Evolutionary conservation across 176 grass and related monocot genomes (phyloP).

Genomic region (Tillandsia leiboldiana): DNA sequence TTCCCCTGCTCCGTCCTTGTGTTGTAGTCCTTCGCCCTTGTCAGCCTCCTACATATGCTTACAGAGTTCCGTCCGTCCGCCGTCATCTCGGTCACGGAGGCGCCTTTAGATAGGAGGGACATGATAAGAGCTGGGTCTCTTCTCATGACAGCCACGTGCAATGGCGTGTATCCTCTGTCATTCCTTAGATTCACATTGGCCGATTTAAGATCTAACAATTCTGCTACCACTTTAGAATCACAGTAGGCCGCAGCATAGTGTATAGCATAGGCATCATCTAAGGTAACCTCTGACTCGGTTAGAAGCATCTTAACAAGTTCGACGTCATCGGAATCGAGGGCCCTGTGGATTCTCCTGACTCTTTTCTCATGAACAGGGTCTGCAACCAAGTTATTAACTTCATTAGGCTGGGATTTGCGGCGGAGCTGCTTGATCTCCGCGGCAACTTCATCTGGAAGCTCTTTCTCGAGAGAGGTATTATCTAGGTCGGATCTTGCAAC

Average conservation of each 20-base stretch:
- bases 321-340: constrained; percentile 91
- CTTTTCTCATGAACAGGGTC: constrained; percentile 70
- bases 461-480: constrained; percentile 68
- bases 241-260: constrained; percentile 91
- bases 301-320: constrained; percentile 96
- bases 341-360: constrained; percentile 70
- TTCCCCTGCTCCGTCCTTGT: constrained; percentile 57
- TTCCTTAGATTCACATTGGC: constrained; percentile 92
- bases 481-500: constrained; percentile 85
- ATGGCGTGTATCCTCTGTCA: constrained; percentile 56
- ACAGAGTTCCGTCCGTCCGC: constrained; percentile 59
- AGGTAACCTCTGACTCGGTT: constrained; percentile 78
- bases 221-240: constrained; percentile 80
- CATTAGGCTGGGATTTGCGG: constrained; percentile 28
- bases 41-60: constrained; percentile 72
- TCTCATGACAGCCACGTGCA: constrained; percentile 95
- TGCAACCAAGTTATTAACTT: constrained; percentile 16
- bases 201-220: constrained; percentile 53
- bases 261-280: constrained; percentile 81
- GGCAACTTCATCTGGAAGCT: constrained; percentile 45
- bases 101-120: constrained; percentile 72
- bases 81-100: constrained; percentile 46
- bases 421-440: constrained; percentile 50
- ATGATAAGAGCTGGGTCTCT: constrained; percentile 82
- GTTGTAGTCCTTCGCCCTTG: constrained; percentile 69